Base-by-base conservation (phyloP, 371 early-diverging fungal species). In the Mucor sp. region DNA sequence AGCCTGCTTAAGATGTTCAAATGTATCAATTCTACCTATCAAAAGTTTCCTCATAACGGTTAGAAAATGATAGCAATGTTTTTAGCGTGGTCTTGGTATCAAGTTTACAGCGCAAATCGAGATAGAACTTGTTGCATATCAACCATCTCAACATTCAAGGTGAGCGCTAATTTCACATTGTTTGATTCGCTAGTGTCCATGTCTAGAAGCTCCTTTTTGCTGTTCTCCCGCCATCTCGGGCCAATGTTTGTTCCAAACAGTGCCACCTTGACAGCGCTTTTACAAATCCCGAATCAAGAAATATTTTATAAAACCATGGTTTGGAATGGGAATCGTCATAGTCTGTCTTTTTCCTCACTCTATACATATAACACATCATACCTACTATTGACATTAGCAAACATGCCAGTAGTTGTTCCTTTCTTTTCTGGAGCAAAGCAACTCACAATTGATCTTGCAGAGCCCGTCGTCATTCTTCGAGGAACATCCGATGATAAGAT, bases 401-500 rank as follows among this genome's bases (percentile, higher is more conserved):
- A 44, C 7, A 79, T 79, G 79, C 75, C 80, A 44, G 75, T 76
- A 4, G 60, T 65, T 41, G 70, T 70, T 23, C 77, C 83, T 0
- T 79, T 83, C 48, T 74, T 83, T 25, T 69, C 79, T 32, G 80
- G 77, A 61, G 69, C 70, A 56, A 74, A 71, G 27, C 79, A 80
- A 53, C 63, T 84, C 6, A 71, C 76, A 9, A 81, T 84, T 66
- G 82, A 81, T 55, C 73, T 84, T n/a, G 75, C 78, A 3, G 82
- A 81, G 62, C 80, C 84, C 0, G 75, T 84, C 3, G 71, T 84
- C 1, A 75, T 78, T 37, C 65, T 84, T n/a, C 65, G 81, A 41
- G 78, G 84, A 1, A 47, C 60, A 11, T 53, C 79, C 0, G 60
- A 62, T n/a, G 79, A 80, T 43, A 70, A 62, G 28, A 69, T 74